Evolutionary conservation across 371 early-diverging fungal genomes (phyloP), one percentile per base, ranked within the genome.

Genomic region (Rhizopus arrhizus): DNA sequence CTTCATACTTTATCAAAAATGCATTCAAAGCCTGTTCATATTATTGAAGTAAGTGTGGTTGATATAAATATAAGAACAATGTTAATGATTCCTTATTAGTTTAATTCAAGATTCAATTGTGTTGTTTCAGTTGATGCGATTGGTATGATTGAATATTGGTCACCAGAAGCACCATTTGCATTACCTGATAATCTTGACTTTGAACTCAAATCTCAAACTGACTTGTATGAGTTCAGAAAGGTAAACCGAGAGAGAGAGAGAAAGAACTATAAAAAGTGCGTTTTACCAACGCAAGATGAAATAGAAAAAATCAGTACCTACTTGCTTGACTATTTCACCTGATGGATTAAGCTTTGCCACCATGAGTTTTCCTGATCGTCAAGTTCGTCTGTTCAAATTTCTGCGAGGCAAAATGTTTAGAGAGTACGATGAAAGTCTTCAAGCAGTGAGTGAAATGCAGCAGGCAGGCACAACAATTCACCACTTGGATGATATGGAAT

Each of bases 71-170:
- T 2, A 22, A 22, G 22, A 22, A 22, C 22, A 2, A 22, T 22
- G 22, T 22, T 22, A 22, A 22, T 22, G 22, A 22, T 22, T 2
- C 22, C 22, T 22, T 35, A 52, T 16, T 51, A 83, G 58, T 97
- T 89, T 69, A 93, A 92, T 63, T 79, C 87, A 0, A 62, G 62
- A 33, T 88, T 88, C 50, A 82, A 95, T 65, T 86, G 89, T 41
- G 87, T 95, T 4, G 78, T 98, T 7, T 91, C 93, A 22, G 88
- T 89, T 2, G 98, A 98, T 70, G 67, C 72, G 10, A 73, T 84
- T 7, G 98, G 98, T 31, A 93, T 91, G 85, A 62, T 96, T 1
- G 98, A 98, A 69, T 97, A 95, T 65, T 98, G 97, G 97, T 59
- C 71, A 8, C 89, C 95, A 0, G 85, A 89, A 51, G 85, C 79